A percentile compares a stretch with the other conserved stretches of the same genome.
These are phyloP conservation scores for Boletus rubroflammeus DNA, from an alignment of 768 basidiomycete species.

Conservation along the genomic window DNA sequence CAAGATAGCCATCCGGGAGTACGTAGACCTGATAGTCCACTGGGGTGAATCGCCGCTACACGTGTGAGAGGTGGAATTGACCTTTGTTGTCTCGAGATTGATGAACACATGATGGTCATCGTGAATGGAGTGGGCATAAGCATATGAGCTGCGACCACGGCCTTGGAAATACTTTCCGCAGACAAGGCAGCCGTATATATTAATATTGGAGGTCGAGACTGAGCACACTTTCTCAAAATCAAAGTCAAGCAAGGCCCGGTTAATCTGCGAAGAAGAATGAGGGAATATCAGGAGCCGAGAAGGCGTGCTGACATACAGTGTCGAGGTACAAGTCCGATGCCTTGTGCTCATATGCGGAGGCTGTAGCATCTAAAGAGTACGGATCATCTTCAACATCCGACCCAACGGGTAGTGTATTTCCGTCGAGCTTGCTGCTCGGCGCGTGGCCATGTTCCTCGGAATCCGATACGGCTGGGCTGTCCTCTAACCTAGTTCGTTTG, in stretches of 20 bases:
- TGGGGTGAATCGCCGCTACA: conserved; percentile 15
- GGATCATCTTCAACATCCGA: conserved; percentile 26
- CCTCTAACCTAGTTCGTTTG: conserved; percentile 29
- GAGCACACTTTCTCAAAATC: conserved; percentile 99
- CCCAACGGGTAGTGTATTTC: conserved; percentile 26
- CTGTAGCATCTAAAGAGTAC: conserved; percentile 26
- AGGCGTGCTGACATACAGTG: conserved; percentile 56
- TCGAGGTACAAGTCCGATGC: conserved; percentile 92
- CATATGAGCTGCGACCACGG: conserved; percentile 87
- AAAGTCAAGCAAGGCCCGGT: conserved; percentile 88
- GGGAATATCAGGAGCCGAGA: conserved; percentile 10
- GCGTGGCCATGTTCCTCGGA: conserved; percentile 30
- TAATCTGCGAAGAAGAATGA: conserved; percentile 58
- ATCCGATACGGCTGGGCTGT: not conserved
- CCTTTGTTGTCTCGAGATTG: conserved; percentile 91
- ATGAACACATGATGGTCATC: conserved; percentile 99
- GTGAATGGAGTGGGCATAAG: conserved; percentile 95
- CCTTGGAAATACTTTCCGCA: conserved; percentile 99
- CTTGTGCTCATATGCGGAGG: conserved; percentile 27
- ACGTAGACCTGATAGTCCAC: conserved; percentile 78
- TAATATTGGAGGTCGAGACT: conserved; percentile 93
- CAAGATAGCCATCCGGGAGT: conserved; percentile 93
- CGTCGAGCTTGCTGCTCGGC: conserved; percentile 22
- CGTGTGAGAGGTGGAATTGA: conserved; percentile 16
- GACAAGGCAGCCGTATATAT: conserved; percentile 95